Conservation (phyloP, 257 asterid genomes). For the Fraxinus excelsior region DNA sequence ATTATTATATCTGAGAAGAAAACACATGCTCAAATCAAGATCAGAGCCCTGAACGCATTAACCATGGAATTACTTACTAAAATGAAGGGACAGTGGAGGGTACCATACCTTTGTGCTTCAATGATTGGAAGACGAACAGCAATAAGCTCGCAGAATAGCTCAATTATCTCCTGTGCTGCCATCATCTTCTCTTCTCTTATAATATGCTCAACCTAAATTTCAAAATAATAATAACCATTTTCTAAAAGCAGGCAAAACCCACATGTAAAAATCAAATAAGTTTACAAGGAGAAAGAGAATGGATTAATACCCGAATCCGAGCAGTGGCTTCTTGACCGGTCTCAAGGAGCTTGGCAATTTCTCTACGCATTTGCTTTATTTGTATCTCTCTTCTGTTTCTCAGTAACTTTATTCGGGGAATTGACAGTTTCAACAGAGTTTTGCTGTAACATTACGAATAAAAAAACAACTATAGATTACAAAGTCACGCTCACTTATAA, state of each 20-base stretch:
- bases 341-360: conserved; percentile 92
- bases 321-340: conserved; percentile 99
- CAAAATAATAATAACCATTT: neutral
- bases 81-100: neutral
- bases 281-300: neutral
- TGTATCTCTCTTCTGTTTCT: conserved; percentile 93
- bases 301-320: conserved; percentile 68
- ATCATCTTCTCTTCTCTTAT: conserved; percentile 96
- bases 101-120: conserved; percentile 69
- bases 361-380: conserved; percentile 89
- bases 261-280: neutral
- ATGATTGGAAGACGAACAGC: conserved; percentile 83
- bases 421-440: conserved; percentile 77
- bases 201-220: conserved; percentile 83
- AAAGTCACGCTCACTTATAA: neutral
- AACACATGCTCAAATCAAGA: neutral
- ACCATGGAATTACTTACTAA: neutral
- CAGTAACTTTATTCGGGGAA: conserved; percentile 89
- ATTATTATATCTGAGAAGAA: neutral
- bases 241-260: neutral
- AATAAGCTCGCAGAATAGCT: conserved; percentile 83
- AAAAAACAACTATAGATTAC: neutral
- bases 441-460: conserved; percentile 50
- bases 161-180: conserved; percentile 97
- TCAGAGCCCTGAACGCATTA: neutral